A percentile compares a stretch with the other conserved stretches of the same genome.
These are phyloP conservation scores for Retiboletus flavoniger DNA, from an alignment of 1,284 basidiomycete species.

Conservation along the genomic window DNA sequence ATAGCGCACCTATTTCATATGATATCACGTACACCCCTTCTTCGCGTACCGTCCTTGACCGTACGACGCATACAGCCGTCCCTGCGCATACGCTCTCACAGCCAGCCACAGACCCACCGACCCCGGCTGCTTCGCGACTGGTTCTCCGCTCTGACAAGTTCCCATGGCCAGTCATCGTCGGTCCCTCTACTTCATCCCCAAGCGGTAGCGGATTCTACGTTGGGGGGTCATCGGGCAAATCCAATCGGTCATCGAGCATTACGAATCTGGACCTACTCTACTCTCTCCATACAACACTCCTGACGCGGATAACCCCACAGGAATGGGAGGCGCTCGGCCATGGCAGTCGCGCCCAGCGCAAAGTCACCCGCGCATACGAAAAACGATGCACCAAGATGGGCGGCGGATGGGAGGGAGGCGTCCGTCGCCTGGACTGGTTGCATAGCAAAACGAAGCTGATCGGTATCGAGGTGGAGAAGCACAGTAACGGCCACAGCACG, in stretches of 20 bases:
- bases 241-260: conserved; percentile 38
- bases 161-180: conserved; percentile 59
- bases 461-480: conserved; percentile 61
- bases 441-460: conserved; percentile 59
- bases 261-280: conserved; percentile 64
- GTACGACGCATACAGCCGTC: conserved; percentile 51
- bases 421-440: conserved; percentile 64
- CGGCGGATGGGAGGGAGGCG: conserved; percentile 66
- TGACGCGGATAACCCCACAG: conserved; percentile 54
- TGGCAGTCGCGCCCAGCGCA: conserved; percentile 50
- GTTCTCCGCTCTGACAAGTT: conserved; percentile 57
- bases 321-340: conserved; percentile 64
- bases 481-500: conserved; percentile 38
- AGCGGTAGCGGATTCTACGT: conserved; percentile 28
- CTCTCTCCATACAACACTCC: conserved; percentile 56
- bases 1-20: conserved; percentile 59
- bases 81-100: conserved; percentile 58
- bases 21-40: conserved; percentile 60
- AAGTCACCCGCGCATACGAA: conserved; percentile 61
- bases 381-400: conserved; percentile 58
- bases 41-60: conserved; percentile 55
- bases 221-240: conserved; percentile 35
- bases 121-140: conserved; percentile 46
- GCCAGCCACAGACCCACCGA: conserved; percentile 61
- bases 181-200: conserved; percentile 29